phyloP scores from a whole-genome alignment of 441 rosid species.

The Gossypium gossypioides region DNA sequence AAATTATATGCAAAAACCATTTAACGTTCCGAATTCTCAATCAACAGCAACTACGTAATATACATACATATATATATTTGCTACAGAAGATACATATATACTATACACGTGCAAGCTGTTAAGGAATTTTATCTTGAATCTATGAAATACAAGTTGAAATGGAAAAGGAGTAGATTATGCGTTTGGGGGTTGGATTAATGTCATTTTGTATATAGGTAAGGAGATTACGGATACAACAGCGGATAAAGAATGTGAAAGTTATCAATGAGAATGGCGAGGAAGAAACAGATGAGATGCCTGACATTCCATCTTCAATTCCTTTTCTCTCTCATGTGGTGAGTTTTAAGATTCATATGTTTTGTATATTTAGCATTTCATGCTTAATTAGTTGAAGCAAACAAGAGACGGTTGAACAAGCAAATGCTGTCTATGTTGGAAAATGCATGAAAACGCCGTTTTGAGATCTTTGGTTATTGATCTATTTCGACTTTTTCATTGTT shows the following conservation, averaged over 20 bases:
- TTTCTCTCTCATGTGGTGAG: conserved; percentile 67
- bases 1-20: not conserved
- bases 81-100: too few relatives aligned
- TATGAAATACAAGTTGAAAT: not conserved
- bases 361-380: not conserved
- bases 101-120: not conserved
- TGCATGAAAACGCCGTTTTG: not conserved
- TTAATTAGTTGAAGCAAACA: not conserved
- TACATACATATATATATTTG: not conserved
- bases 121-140: not conserved
- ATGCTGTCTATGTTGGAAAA: not conserved
- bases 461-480: not conserved
- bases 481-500: not conserved
- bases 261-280: conserved; percentile 30
- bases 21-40: not conserved
- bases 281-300: conserved; percentile 73
- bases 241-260: conserved; percentile 43
- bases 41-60: not conserved
- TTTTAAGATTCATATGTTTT: not conserved
- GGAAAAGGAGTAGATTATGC: not conserved
- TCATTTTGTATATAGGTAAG: conserved; percentile 36
- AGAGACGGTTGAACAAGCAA: not conserved
- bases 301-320: conserved; percentile 85
- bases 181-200: not conserved
- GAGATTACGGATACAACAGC: conserved; percentile 75